A percentile compares a stretch with the other conserved stretches of the same genome.
These are phyloP conservation scores for Pseudozyma pruni DNA, from an alignment of 1,284 basidiomycete genomes.

Conservation along the genomic window DNA sequence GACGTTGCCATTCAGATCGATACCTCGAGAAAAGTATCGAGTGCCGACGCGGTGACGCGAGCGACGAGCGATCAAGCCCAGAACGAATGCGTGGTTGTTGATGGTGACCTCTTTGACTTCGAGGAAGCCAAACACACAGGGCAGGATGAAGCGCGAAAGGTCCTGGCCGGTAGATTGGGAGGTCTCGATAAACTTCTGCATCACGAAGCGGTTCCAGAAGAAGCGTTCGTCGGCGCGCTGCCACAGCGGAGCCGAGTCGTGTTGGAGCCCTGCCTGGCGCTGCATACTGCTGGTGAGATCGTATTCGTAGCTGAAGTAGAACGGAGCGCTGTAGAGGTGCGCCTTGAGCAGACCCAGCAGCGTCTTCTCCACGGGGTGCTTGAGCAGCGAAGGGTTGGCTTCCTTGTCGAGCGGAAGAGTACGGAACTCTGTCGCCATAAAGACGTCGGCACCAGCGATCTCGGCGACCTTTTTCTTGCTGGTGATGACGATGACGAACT, in stretches of 20 bases:
- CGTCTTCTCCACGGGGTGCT: constrained; percentile 86
- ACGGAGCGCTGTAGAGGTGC: constrained; percentile 81
- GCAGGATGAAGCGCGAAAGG: constrained; percentile 85
- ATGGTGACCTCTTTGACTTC: constrained; percentile 83
- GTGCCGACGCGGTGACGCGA: constrained; percentile 94
- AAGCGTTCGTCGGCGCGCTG: constrained; percentile 87
- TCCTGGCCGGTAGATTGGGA: constrained; percentile 70
- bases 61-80: constrained; percentile 90
- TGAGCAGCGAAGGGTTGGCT: constrained; percentile 74
- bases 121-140: constrained; percentile 74
- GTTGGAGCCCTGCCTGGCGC: constrained; percentile 75
- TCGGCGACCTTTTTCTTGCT: constrained; percentile 81
- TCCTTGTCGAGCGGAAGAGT: constrained; percentile 82
- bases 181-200: constrained; percentile 51
- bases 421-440: constrained; percentile 89
- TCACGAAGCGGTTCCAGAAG: constrained; percentile 91
- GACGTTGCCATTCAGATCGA: constrained; percentile 76
- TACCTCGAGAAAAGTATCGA: constrained; percentile 93
- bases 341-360: constrained; percentile 85
- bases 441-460: constrained; percentile 85
- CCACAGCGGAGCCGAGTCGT: constrained; percentile 75
- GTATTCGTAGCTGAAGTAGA: constrained; percentile 91
- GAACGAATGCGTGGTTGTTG: constrained; percentile 81
- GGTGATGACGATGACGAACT: constrained; percentile 91
- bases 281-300: constrained; percentile 90